Conservation (phyloP, 2,329 filamentous ascomycete species). For the Alternaria sp. region DNA sequence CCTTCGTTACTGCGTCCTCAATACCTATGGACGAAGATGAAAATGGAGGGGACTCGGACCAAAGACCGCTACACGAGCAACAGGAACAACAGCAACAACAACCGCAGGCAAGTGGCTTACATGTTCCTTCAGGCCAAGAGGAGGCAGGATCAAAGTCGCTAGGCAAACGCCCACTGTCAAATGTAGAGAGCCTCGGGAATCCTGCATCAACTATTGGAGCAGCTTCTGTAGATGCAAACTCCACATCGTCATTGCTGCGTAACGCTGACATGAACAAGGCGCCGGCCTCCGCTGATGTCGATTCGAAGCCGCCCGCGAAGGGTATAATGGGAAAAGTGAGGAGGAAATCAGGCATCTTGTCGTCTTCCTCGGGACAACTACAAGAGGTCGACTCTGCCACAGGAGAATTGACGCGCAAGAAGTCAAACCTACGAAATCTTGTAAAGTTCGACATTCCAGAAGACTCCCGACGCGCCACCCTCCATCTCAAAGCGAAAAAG, state of each 20-base stretch:
- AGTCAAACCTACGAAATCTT: slow-evolving; percentile 45
- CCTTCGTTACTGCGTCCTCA: slow-evolving; percentile 46
- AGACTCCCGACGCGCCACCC: slow-evolving; percentile 48
- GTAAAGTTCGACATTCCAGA: slow-evolving; percentile 57
- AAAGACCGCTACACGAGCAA: slow-evolving; percentile 14
- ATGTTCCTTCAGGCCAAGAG: slow-evolving; percentile 34
- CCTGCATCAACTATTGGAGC: slow-evolving; percentile 37
- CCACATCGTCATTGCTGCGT: slow-evolving; percentile 49
- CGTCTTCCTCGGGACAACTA: slow-evolving; percentile 22
- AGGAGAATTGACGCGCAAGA: slow-evolving; percentile 33
- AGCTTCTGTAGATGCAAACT: slow-evolving; percentile 47
- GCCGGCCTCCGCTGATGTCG: slow-evolving; percentile 29
- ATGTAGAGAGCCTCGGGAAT: slow-evolving; percentile 38
- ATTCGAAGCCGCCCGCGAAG: slow-evolving; percentile 30
- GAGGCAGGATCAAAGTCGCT: slow-evolving; percentile 24
- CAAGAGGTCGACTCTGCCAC: slow-evolving; percentile 14
- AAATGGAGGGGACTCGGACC: slow-evolving; percentile 10
- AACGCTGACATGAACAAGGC: slow-evolving; percentile 48
- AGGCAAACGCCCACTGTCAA: slow-evolving; percentile 43
- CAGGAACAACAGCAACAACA: slow-evolving; percentile 27
- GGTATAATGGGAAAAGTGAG: slow-evolving; percentile 43
- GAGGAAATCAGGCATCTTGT: slow-evolving; percentile 35
- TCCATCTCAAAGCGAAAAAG: slow-evolving; percentile 52
- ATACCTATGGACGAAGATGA: slow-evolving; percentile 21
- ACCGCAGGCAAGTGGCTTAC: slow-evolving; percentile 43